A percentile compares a stretch with the other conserved stretches of the same genome.
phyloP scores from a whole-genome alignment of 2,329 filamentous ascomycete species.

The Ophiosphaerella korrae region DNA sequence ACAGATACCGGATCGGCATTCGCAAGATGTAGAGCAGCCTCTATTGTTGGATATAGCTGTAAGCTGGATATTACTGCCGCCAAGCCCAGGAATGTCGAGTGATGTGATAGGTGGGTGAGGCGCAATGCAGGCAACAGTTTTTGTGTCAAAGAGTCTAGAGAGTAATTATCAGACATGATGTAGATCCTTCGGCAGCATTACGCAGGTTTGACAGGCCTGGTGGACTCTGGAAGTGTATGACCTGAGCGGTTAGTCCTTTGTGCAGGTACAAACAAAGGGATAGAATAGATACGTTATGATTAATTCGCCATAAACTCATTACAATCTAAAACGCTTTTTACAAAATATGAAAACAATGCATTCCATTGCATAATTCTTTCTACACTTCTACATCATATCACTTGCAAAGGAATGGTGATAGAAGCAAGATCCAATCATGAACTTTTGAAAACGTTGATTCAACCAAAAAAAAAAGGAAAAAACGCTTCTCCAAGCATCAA shows the following conservation, averaged over 20 bases:
- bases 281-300: slow-evolving; percentile 28
- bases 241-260: too few relatives aligned
- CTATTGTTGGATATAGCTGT: slow-evolving; percentile 54
- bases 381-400: not conserved
- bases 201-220: too few relatives aligned
- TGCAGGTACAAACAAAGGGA: too few relatives aligned
- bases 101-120: slow-evolving; percentile 19
- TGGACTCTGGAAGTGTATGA: too few relatives aligned
- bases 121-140: slow-evolving; percentile 17
- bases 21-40: slow-evolving; percentile 57
- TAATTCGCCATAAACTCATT: slow-evolving; percentile 12
- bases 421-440: not conserved
- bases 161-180: not conserved
- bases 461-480: not conserved
- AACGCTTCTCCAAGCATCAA: not conserved
- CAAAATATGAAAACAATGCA: too few relatives aligned
- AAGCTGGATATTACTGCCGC: slow-evolving; percentile 34
- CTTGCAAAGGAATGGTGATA: not conserved
- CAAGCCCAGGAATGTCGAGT: slow-evolving; percentile 13
- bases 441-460: not conserved
- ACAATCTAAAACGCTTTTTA: too few relatives aligned
- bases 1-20: slow-evolving; percentile 58
- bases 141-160: slow-evolving; percentile 10
- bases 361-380: too few relatives aligned
- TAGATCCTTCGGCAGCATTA: too few relatives aligned